Evolutionary conservation across 495 filamentous ascomycete genomes (phyloP), one percentile per base, ranked within the genome.

Genomic region (Xylaria bambusicola): DNA sequence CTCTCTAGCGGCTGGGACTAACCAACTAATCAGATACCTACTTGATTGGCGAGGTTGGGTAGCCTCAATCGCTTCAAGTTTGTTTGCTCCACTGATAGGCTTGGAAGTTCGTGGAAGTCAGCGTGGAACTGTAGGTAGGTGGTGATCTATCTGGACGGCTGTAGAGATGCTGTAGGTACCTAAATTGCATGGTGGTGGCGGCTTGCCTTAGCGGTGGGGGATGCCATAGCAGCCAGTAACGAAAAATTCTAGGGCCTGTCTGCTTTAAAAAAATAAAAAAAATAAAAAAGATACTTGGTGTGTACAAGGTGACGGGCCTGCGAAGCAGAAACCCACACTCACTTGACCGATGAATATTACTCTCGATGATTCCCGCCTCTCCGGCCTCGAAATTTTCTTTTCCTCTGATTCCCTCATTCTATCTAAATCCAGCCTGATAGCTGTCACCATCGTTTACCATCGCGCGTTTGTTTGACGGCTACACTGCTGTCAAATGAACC

Each of bases 391-490:
- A 3, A 6, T 47, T 18, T 6, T 46, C 27, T 38, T 20, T 18
- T 26, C 24, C 51, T 13, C 1, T 36, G 20, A 15, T 52, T 23
- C n/a, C 24, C 13, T 20, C 20, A 18, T 60, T 20, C 23, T 38
- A 24, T 44, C 13, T 41, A 46, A n/a, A 60, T 51, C 38, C 41
- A 52, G 15, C 29, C 49, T 38, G 18, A 52, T 29, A 53, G 57
- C 29, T 33, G 23, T 53, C 35, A 53, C 18, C 23, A 2, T 29
- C 24, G 27, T 36, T 26, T 26, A 15, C 12, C 52, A 52, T 69
- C 64, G 82, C 82, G 82, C 81, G 82, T 87, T 86, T 78, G 73
- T 81, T 85, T 85, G 83, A 77, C 82, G 81, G 79, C 82, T 79
- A 65, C 35, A 57, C 55, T 71, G 82, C 81, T 83, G 82, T 85